Evolutionary conservation across 2,329 filamentous ascomycete genomes (phyloP), one percentile per base, ranked within the genome.

Genomic region (Colletotrichum sp.): DNA sequence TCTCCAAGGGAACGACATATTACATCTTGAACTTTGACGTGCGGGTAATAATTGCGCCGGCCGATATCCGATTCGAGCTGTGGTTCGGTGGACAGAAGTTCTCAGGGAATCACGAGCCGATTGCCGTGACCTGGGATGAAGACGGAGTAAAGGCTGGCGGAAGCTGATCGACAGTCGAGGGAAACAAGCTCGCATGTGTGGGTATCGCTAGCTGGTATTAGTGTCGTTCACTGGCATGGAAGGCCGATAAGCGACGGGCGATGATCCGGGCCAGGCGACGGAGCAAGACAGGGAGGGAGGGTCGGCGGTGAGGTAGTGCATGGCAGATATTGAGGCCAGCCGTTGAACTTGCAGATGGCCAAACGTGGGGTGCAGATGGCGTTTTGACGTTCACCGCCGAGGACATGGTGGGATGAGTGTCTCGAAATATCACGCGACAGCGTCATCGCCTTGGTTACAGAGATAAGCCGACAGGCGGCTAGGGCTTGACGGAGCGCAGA

Each of bases 21-120:
- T 88, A 85, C 59, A 77, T 86, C 6, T 86, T 84, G 62, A 81
- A 81, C 8, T 88, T 88, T 68, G 88, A 90, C 66, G 86, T 92
- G 0, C 87, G 90, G 71, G 89, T 91, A 6, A 84, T 91, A 44
- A 88, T 90, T 5, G 90, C 89, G 1, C 87, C 89, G 1, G 88
- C 91, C 0, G 91, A 93, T 72, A 82, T 93, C 44, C 79, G 81
- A 8, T 88, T 88, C 62, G 85, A 86, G 75, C 77, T 88, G 4
- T 88, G 86, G 86, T 87, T 86, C 72, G 83, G 80, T 1, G 85
- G 85, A 2, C 80, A 83, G 28, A 83, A 80, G 77, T 87, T 85
- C 71, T 85, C 84, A 8, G 81, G 83, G 7, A 84, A 85, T 28
- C 84, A 86, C 72, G 80, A 85, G 24, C 84, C 84, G 2, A 84